These are phyloP conservation scores for Conidiobolus incongruus DNA, from an alignment of 371 early-diverging fungal genomes.

Conservation along the genomic window DNA sequence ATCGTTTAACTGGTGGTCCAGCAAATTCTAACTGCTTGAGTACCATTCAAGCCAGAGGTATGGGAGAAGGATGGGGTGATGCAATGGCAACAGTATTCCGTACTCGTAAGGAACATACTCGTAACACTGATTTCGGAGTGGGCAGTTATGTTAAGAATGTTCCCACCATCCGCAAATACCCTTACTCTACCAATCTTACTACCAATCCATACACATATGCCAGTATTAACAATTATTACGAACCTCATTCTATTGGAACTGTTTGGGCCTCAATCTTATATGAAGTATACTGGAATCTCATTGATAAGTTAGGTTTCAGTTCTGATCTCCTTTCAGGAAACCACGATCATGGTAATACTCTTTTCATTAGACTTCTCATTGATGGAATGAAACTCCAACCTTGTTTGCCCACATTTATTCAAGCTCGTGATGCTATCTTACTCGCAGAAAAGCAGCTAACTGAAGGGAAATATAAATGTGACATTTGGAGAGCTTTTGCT, in stretches of 20 bases:
- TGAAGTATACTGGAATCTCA: constrained; percentile 59
- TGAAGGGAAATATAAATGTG: constrained; percentile 52
- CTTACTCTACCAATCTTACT: constrained; percentile 50
- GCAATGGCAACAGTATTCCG: constrained; percentile 62
- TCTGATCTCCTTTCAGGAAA: constrained; percentile 28
- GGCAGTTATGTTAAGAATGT: constrained; percentile 56
- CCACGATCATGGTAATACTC: constrained; percentile 45
- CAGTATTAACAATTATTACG: constrained; percentile 43
- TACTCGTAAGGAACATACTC: constrained; percentile 24
- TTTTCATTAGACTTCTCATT: constrained; percentile 47
- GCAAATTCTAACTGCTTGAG: constrained; percentile 68
- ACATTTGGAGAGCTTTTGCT: constrained; percentile 69
- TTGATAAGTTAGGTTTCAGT: too few relatives aligned
- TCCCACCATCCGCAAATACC: constrained; percentile 64
- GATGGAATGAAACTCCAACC: too few relatives aligned
- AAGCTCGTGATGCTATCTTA: too few relatives aligned
- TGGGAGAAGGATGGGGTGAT: constrained; percentile 93
- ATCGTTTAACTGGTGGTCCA: constrained; percentile 75
- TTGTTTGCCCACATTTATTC: too few relatives aligned
- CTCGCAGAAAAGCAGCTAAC: constrained; percentile 55
- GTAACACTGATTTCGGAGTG: constrained; percentile 41
- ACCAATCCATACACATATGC: constrained; percentile 70
- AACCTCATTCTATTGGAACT: constrained; percentile 86
- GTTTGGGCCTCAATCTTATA: constrained; percentile 85
- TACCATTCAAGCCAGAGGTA: constrained; percentile 74